Percentiles rank a stretch among this genome's conserved stretches.
Conservation (phyloP, 768 basidiomycete genomes). For the Tulasnella sp. region DNA sequence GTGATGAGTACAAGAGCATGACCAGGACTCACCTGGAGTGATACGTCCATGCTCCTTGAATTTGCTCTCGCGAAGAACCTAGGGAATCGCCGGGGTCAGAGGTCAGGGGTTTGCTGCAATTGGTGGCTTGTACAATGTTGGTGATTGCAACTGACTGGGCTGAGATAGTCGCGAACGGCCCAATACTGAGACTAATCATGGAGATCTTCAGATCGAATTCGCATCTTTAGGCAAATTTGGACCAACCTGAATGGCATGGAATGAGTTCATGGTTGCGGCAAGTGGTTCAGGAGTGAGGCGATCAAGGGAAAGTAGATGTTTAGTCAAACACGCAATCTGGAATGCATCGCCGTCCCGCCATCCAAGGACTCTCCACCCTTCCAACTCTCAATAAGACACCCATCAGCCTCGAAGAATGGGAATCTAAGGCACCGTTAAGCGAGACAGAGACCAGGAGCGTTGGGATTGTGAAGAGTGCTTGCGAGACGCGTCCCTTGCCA, state of each 20-base stretch:
- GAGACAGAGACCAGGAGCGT: conserved; percentile 63
- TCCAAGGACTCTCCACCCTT: conserved; percentile 4
- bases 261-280: conserved; percentile 12
- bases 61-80: conserved; percentile 96
- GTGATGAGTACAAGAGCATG: background rate
- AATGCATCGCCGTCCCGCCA: conserved; percentile 2
- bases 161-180: conserved; percentile 89
- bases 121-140: conserved; percentile 1
- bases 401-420: conserved; percentile 85
- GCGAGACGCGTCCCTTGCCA: conserved; percentile 54
- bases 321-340: conserved; percentile 1
- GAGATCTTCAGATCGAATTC: conserved; percentile 69
- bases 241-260: conserved; percentile 20
- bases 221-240: conserved; percentile 15
- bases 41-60: conserved; percentile 98
- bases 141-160: conserved; percentile 52
- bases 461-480: conserved; percentile 47
- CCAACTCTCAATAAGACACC: conserved; percentile 30
- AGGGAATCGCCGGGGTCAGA: conserved; percentile 9
- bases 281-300: conserved; percentile 2
- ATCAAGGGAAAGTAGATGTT: conserved; percentile 8
- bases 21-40: conserved; percentile 59
- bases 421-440: conserved; percentile 62
- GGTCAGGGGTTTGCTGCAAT: background rate
- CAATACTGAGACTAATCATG: conserved; percentile 72